Evolutionary conservation across 1,139 yeast species (phyloP).

Genomic region (Suhomyces wounanorum): DNA sequence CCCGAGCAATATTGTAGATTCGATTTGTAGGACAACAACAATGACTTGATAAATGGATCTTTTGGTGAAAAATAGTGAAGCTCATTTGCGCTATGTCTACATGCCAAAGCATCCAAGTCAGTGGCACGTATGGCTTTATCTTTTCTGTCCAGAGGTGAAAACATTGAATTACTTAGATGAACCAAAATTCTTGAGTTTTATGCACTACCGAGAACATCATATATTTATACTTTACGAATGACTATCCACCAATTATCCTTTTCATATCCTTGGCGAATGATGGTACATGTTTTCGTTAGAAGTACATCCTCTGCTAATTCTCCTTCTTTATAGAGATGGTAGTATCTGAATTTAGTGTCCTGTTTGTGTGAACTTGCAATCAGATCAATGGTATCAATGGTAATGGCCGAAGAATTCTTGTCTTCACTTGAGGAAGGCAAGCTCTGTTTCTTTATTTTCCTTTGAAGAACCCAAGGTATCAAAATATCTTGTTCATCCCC

Average conservation of each 20-base stretch:
- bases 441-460: constrained; percentile 30
- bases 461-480: constrained; percentile 89
- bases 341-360: constrained; percentile 73
- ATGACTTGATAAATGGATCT: constrained; percentile 51
- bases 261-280: constrained; percentile 81
- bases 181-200: neutral
- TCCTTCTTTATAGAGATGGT: constrained; percentile 82
- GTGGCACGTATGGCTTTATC: constrained; percentile 67
- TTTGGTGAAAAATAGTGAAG: constrained; percentile 51
- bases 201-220: neutral
- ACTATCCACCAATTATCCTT: constrained; percentile 90
- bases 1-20: constrained; percentile 42
- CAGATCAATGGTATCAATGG: neutral
- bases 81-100: constrained; percentile 61
- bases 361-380: constrained; percentile 8
- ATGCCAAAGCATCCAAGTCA: constrained; percentile 82
- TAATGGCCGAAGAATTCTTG: neutral
- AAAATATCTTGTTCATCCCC: constrained; percentile 92
- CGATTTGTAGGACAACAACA: constrained; percentile 45
- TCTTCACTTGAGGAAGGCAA: neutral
- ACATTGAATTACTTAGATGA: constrained; percentile 21
- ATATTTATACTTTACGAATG: constrained; percentile 22
- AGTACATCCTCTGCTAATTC: constrained; percentile 73
- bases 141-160: constrained; percentile 37
- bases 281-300: constrained; percentile 62